Evolutionary conservation across 2,329 filamentous ascomycete species (phyloP), one percentile per base, ranked within the genome.

Genomic region (Alternaria postmessia): DNA sequence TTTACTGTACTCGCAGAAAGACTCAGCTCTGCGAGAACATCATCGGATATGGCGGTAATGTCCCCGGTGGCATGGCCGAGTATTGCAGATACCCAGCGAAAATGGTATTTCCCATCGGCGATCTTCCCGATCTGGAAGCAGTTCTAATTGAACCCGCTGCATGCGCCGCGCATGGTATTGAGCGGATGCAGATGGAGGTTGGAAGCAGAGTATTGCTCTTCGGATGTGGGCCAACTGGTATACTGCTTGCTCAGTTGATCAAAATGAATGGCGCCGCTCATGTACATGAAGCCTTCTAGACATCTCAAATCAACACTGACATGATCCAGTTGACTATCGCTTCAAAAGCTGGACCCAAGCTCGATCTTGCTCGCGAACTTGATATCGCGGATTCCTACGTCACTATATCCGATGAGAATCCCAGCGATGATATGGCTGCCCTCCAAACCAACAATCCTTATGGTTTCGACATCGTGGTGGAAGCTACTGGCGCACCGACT

Each of bases 41-140:
- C 76, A 84, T 87, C 66, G 88, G 87, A 20, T 88, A 90, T 67
- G 88, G 86, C 67, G 86, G 88, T n/a, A 88, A 85, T 65, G 83
- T 91, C 78, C 86, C 89, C 63, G 89, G 89, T 68, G 89, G 89
- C 30, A 92, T 92, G 69, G 90, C 89, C 51, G 89, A 92, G 76
- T 92, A 91, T 82, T 85, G 83, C 64, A 81, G 82, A 14, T 86
- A 84, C 67, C 83, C 81, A 68, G 83, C 83, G 30, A 81, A 82
- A 43, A 82, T 85, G 76, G 86, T 90, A 38, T 89, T 90, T 82
- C 86, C 86, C 73, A 86, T 90, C 73, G 77, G 88, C 65, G 89
- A 90, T 75, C 82, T 91, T 38, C 85, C 81, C 32, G 87, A 89
- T 69, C 83, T 89, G n/a, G 88, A 91, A 61, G 89, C 89, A 18